These are phyloP conservation scores for Lolium perenne DNA, from an alignment of 176 grass and related monocot species.

Conservation along the genomic window DNA sequence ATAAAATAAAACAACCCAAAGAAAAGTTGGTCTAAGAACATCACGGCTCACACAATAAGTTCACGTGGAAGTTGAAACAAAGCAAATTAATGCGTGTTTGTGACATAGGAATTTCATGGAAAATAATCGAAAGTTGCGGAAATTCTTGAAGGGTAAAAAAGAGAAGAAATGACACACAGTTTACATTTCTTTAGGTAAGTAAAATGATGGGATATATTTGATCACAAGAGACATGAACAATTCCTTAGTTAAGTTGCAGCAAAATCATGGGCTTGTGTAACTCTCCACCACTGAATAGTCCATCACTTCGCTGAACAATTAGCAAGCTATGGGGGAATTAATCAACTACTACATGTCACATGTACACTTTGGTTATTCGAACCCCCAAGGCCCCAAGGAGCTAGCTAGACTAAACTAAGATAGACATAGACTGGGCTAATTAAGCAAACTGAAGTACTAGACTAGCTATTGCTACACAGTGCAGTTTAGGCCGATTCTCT, in stretches of 20 bases:
- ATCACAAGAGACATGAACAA: background rate
- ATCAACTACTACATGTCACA: conserved; percentile 42
- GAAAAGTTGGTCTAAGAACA: background rate
- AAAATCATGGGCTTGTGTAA: background rate
- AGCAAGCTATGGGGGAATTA: background rate
- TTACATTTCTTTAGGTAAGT: too few relatives aligned
- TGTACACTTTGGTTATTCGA: conserved; percentile 49
- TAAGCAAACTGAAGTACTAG: background rate
- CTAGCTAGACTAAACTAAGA: conserved; percentile 8
- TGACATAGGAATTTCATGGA: too few relatives aligned
- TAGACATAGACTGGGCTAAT: background rate
- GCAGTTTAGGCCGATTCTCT: conserved; percentile 25
- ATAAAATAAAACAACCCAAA: background rate
- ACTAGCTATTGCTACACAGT: conserved; percentile 14
- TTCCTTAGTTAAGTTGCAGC: background rate
- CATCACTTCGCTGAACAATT: conserved; percentile 21
- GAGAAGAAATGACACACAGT: background rate
- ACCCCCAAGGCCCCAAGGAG: conserved; percentile 17
- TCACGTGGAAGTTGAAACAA: background rate
- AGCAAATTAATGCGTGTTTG: background rate
- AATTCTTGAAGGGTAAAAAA: background rate
- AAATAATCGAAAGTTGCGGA: too few relatives aligned
- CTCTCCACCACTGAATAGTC: background rate
- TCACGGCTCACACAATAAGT: background rate
- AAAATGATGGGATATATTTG: background rate